Evolutionary conservation across 768 basidiomycete genomes (phyloP), one percentile per base, ranked within the genome.

Genomic region (Calocybe gangraenosa): DNA sequence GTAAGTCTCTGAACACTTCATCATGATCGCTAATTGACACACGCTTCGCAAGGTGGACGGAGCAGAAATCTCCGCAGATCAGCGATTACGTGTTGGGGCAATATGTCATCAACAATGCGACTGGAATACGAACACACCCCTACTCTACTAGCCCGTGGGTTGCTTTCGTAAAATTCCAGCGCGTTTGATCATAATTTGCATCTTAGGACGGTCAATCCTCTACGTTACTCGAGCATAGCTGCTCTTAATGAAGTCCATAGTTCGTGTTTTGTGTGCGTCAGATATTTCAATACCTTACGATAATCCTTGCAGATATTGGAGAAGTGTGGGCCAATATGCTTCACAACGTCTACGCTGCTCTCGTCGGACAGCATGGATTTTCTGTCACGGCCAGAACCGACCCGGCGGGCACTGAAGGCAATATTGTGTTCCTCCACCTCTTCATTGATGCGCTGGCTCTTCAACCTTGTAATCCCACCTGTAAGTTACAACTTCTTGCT

Each of bases 51-150:
- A 63, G 58, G 40, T 62, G 61, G 60, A 56, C 54, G 9, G 58
- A 66, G 40, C 58, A 68, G 46, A 68, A 62, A 20, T 54, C 59
- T 41, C 50, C 54, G 5, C 53, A 54, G 5, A 56, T 65, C 0
- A 44, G 42, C 1, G 63, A 64, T 40, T 64, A 54, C 23, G 53
- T 56, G 15, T 15, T 61, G 57, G 77, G 75, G 18, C 62, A 69
- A 34, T 78, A 70, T 60, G 74, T 76, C 31, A 67, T 62, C 50
- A 67, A 74, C 59, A 61, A 66, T 48, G 49, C 66, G 18, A 62
- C 61, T 7, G 78, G 78, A 37, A 75, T 78, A 57, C 65, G 76
- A n/a, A 61, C 69, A 43, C 69, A 69, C 58, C 71, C 68, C 6
- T 79, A 79, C 64, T 74, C 73, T 2, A 71, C 70, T 44, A 55